Base-by-base conservation (phyloP, 805 yeast genomes). In the Hanseniaspora nectarophila region DNA sequence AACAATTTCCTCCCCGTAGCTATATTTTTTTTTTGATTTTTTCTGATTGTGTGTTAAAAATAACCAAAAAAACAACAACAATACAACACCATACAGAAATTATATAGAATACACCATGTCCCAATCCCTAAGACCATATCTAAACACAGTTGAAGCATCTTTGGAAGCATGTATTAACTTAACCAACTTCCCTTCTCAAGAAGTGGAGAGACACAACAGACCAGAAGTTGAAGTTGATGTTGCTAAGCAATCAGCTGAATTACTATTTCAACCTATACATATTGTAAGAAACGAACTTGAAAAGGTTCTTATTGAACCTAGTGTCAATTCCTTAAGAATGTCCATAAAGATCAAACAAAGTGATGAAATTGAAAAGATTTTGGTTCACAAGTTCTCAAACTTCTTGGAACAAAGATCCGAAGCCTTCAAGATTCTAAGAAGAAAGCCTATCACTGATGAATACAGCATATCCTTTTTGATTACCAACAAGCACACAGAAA, bases 151-250 rank as follows among this genome's bases (percentile, higher is more conserved):
- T 35, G 82, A 97, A 67, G 78, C 83, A 53, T 87, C 97, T 28
- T 75, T 92, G 59, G 86, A 94, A 26, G 97, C 96, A 9, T 95
- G 97, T 6, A 73, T 92, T 39, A 86, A 95, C 61, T 73, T 92
- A 57, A 90, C 87, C 64, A 89, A 89, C 70, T 92, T 92, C 65
- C 83, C 97, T 31, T 92, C 97, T 8, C 96, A 90, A 68, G 76
- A 85, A 54, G 96, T 85, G 20, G 98, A 92, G 70, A 84, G 98
- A 68, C 98, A 92, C 73, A 92, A 90, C 70, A 78, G 90, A 58
- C 98, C 98, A 4, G 98, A 92, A 67, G 83, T 92, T 48, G 98
- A 92, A 67, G 83, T 92, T 51, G 98, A 92, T 67, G 89, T 85
- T 34, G 74, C 61, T 26, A 77, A 77, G 56, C 82, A 85, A 62